phyloP scores from a whole-genome alignment of 257 asterid genomes.

The Solanum peruvianum region DNA sequence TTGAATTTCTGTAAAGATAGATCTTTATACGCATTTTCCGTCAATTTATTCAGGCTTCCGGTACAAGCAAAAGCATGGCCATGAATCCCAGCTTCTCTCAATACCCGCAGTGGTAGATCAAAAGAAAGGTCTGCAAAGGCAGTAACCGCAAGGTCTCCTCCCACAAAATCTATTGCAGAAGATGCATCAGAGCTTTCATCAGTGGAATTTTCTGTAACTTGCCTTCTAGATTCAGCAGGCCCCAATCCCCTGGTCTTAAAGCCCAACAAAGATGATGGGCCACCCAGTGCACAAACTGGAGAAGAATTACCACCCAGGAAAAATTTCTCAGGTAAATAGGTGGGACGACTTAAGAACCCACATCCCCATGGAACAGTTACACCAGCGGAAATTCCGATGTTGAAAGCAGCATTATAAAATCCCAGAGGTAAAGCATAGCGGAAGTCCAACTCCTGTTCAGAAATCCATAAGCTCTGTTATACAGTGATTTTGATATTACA shows the following conservation, averaged over 20 bases:
- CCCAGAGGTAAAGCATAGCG: constrained; percentile 89
- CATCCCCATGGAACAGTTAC: constrained; percentile 76
- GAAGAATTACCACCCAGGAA: constrained; percentile 87
- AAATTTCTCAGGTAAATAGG: constrained; percentile 72
- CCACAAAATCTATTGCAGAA: constrained; percentile 56
- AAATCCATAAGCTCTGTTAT: background rate
- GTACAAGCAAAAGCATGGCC: constrained; percentile 85
- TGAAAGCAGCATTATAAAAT: constrained; percentile 61
- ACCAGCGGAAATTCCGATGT: constrained; percentile 73
- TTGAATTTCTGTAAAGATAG: constrained; percentile 44
- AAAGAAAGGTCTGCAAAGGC: constrained; percentile 88
- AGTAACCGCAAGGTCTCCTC: constrained; percentile 92
- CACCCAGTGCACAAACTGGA: constrained; percentile 73
- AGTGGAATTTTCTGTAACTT: constrained; percentile 23
- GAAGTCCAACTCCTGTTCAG: constrained; percentile 71
- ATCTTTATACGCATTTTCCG: constrained; percentile 47
- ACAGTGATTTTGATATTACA: background rate
- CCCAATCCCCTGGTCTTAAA: constrained; percentile 90
- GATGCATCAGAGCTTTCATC: constrained; percentile 30
- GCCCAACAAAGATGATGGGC: constrained; percentile 82
- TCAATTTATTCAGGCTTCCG: constrained; percentile 72
- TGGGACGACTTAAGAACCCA: constrained; percentile 46
- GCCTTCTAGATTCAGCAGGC: constrained; percentile 78
- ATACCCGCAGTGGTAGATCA: constrained; percentile 75
- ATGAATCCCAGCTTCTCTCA: constrained; percentile 82